phyloP scores from a whole-genome alignment of 192 early-diverging fungal genomes.

The Backusella psychrophila region DNA sequence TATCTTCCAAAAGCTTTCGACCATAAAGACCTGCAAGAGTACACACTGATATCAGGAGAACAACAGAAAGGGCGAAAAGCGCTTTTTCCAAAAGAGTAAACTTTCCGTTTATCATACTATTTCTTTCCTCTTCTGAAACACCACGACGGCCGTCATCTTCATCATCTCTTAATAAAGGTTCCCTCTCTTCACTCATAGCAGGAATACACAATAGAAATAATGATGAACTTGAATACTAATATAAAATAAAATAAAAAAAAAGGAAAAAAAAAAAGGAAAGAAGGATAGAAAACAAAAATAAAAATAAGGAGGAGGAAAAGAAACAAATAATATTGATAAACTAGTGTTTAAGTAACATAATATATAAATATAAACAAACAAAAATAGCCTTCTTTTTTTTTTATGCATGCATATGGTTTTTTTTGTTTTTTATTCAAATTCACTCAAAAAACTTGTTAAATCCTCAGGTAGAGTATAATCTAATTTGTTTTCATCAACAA shows the following conservation, averaged over 20 bases:
- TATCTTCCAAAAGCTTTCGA: slow-evolving; percentile 17
- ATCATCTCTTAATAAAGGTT: slow-evolving; percentile 20
- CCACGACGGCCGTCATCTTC: background rate
- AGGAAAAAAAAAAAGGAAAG: background rate
- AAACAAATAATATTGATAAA: background rate
- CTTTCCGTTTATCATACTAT: slow-evolving; percentile 17
- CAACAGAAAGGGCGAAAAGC: slow-evolving; percentile 19
- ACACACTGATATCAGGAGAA: slow-evolving; percentile 26
- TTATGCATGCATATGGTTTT: background rate
- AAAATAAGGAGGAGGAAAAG: background rate
- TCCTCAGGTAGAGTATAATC: slow-evolving; percentile 31
- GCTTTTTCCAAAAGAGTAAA: slow-evolving; percentile 37
- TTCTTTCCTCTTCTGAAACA: background rate
- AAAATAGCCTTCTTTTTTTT: background rate
- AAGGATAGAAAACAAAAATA: background rate
- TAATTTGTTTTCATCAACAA: background rate
- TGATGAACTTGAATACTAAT: no score
- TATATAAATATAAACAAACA: background rate
- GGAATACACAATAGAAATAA: background rate
- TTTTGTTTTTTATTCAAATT: slow-evolving; percentile 14
- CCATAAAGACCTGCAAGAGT: slow-evolving; percentile 40
- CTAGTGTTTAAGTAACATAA: background rate
- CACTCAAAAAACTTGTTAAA: slow-evolving; percentile 30
- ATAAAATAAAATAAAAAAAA: background rate
- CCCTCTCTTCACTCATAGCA: slow-evolving; percentile 20